Base-by-base conservation (phyloP, 768 basidiomycete genomes). In the Rhizopogon vesiculosus region DNA sequence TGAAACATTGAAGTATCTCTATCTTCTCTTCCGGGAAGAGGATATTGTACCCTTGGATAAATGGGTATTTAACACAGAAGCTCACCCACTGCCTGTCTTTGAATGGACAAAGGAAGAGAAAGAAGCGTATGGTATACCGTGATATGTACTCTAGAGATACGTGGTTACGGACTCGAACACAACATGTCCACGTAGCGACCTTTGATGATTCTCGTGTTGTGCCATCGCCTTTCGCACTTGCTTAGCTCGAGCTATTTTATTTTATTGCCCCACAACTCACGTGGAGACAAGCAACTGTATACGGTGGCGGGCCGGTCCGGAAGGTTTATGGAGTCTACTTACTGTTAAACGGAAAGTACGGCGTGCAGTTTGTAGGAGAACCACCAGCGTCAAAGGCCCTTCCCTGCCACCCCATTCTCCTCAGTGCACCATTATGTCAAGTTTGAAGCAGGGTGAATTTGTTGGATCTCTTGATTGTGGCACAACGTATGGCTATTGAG, bases 401-500 rank as follows among this genome's bases (percentile, higher is more conserved):
- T 48, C 48, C 22, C 33, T 33, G 19, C 35, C 16, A 41, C 22
- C n/a, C 10, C 9, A 28, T 56, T 2, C 48, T 57, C 25, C 43
- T 1, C 33, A 42, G 42, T 25, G 3, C 25, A 45, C 56, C 7
- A 38, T 28, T 56, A 76, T 78, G 76, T 44, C 65, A 15, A 45
- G 51, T 44, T 72, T 78, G 51, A 85, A 81, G 64, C 79, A 82
- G 62, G 86, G 85, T 56, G 86, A 93, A 67, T 93, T 96, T 69
- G 86, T 97, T 43, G 94, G 92, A 54, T 91, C 92, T 49, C 77
- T 97, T 57, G 94, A 97, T 71, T 96, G 94, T 66, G 94, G 94
- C 41, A 97, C 94, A 48, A 97, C 94, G 93, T 94, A 63, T 68
- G 90, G 74, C 35, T 51, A 31, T 31, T 38, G 35, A 38, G 35